phyloP scores from a whole-genome alignment of 2,329 filamentous ascomycete genomes.

The Fusarium citri region DNA sequence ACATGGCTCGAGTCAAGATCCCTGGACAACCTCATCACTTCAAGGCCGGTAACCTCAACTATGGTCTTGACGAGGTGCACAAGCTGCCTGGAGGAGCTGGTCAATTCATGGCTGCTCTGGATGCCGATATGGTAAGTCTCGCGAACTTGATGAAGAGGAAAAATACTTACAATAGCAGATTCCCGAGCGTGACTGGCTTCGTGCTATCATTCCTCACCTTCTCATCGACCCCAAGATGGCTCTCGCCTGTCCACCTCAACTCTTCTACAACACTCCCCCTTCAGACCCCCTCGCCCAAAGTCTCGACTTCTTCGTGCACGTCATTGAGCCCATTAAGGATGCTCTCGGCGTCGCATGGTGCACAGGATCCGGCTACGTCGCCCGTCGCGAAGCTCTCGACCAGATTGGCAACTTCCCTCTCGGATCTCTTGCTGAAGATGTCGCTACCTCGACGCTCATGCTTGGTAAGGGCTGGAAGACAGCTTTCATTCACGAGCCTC shows the following conservation, averaged over 20 bases:
- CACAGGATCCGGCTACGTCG: constrained; percentile 72
- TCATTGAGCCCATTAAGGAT: constrained; percentile 63
- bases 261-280: constrained; percentile 71
- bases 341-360: constrained; percentile 70
- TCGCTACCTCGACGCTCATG: constrained; percentile 68
- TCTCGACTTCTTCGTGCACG: constrained; percentile 68
- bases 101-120: constrained; percentile 71
- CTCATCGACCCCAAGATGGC: constrained; percentile 67
- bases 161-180: constrained; percentile 56
- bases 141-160: fast-evolving
- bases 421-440: constrained; percentile 70
- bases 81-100: constrained; percentile 66
- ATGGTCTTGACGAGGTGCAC: constrained; percentile 64
- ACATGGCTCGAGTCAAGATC: constrained; percentile 63
- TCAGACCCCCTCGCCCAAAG: constrained; percentile 69
- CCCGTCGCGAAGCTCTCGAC: constrained; percentile 68
- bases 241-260: constrained; percentile 69
- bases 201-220: constrained; percentile 69
- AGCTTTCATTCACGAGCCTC: constrained; percentile 67
- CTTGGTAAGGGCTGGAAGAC: constrained; percentile 72
- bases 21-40: constrained; percentile 65
- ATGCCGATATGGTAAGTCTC: constrained; percentile 70
- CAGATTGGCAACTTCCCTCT: constrained; percentile 72
- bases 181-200: constrained; percentile 69
- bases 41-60: constrained; percentile 74